phyloP scores from a whole-genome alignment of 192 early-diverging fungal species.

The Backusella australiensis region DNA sequence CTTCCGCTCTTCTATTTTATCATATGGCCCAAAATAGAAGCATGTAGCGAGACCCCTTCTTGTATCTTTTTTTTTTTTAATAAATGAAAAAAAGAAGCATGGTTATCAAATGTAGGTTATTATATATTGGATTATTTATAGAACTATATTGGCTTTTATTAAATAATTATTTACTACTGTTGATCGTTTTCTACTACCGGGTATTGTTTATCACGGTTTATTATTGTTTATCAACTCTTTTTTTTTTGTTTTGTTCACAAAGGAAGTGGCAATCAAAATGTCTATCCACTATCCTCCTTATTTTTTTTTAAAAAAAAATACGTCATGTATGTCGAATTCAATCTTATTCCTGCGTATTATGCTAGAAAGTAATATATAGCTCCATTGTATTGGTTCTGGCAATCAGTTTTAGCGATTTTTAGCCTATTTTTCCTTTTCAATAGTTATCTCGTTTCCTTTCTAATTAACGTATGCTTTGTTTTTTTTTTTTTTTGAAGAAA shows the following conservation, averaged over 20 bases:
- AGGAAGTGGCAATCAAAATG: neutral
- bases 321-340: neutral
- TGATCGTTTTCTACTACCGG: neutral
- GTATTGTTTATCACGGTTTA: neutral
- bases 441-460: neutral
- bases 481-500: neutral
- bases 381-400: neutral
- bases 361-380: neutral
- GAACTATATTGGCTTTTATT: neutral
- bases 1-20: neutral
- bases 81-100: neutral
- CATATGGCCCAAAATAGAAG: neutral
- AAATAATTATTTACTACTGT: neutral
- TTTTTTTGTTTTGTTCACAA: neutral
- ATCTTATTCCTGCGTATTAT: neutral
- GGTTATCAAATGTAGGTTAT: neutral
- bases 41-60: neutral
- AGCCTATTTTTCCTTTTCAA: neutral
- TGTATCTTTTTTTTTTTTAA: neutral
- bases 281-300: neutral
- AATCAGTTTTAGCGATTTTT: neutral
- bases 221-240: neutral
- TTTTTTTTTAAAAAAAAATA: neutral
- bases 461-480: neutral
- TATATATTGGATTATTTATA: neutral